Conservation (phyloP, 805 yeast genomes). For the Candida suzukii region DNA sequence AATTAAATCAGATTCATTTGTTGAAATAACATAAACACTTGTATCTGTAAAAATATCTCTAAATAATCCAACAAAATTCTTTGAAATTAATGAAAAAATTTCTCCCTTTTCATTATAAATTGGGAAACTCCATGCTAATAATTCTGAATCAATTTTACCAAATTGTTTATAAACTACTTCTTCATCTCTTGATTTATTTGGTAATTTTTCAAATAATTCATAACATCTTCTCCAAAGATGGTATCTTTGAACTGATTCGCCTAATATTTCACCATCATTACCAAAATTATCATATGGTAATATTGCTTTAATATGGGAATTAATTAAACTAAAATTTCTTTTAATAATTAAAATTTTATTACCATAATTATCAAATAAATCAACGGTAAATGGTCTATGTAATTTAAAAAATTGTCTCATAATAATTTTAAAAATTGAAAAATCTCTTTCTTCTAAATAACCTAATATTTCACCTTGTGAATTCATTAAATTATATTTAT, state of each 20-base stretch:
- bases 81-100: constrained; percentile 63
- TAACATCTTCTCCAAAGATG: constrained; percentile 90
- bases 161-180: constrained; percentile 55
- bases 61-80: constrained; percentile 94
- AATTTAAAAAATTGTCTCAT: constrained; percentile 76
- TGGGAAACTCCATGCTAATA: constrained; percentile 82
- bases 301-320: constrained; percentile 74
- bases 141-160: constrained; percentile 83
- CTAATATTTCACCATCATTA: constrained; percentile 43
- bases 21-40: constrained; percentile 81
- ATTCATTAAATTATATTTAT: constrained; percentile 67
- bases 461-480: constrained; percentile 71
- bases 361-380: constrained; percentile 59
- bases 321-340: constrained; percentile 82
- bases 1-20: constrained; percentile 64
- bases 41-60: constrained; percentile 92
- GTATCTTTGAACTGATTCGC: constrained; percentile 91
- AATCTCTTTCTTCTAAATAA: constrained; percentile 73
- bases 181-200: constrained; percentile 21
- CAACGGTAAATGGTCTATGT: constrained; percentile 81
- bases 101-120: constrained; percentile 56
- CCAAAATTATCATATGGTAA: constrained; percentile 42
- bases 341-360: constrained; percentile 57
- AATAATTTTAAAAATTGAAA: constrained; percentile 59
- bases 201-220: constrained; percentile 54